Conservation (phyloP, 257 asterid species). For the Ophiorrhiza pumila region DNA sequence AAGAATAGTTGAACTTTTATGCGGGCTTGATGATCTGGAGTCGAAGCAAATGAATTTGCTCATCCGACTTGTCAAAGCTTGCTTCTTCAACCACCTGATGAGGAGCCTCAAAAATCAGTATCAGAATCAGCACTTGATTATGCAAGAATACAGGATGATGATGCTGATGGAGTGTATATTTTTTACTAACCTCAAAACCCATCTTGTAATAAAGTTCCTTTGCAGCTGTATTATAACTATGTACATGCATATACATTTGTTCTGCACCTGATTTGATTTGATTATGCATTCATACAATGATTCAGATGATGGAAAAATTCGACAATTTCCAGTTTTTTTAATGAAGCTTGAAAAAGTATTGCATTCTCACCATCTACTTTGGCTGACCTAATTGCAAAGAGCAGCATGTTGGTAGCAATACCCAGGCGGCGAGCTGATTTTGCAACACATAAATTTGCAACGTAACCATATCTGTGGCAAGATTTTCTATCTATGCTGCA, state of each 20-base stretch:
- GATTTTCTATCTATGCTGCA: conserved; percentile 29
- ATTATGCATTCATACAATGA: neutral
- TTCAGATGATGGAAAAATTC: neutral
- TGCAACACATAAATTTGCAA: conserved; percentile 67
- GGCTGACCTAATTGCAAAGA: conserved; percentile 39
- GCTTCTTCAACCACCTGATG: conserved; percentile 53
- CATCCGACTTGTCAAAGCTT: conserved; percentile 23
- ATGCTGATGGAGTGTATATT: neutral
- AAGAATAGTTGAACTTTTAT: neutral
- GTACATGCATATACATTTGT: conserved; percentile 65
- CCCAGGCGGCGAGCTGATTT: conserved; percentile 71
- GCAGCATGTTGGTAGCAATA: conserved; percentile 54
- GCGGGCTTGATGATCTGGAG: conserved; percentile 17
- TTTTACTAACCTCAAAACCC: conserved; percentile 55
- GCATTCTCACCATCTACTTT: conserved; percentile 40
- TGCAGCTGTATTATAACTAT: conserved; percentile 49
- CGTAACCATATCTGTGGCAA: conserved; percentile 42
- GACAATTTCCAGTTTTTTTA: neutral
- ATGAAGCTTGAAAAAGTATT: neutral
- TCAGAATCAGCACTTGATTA: neutral
- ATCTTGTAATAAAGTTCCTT: conserved; percentile 46
- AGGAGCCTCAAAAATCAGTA: conserved; percentile 4
- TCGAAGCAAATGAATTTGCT: conserved; percentile 40
- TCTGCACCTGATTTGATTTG: conserved; percentile 58
- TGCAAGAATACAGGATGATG: too few relatives aligned